Evolutionary conservation across 495 filamentous ascomycete species (phyloP).

Genomic region (Massariosphaeria phaeospora): DNA sequence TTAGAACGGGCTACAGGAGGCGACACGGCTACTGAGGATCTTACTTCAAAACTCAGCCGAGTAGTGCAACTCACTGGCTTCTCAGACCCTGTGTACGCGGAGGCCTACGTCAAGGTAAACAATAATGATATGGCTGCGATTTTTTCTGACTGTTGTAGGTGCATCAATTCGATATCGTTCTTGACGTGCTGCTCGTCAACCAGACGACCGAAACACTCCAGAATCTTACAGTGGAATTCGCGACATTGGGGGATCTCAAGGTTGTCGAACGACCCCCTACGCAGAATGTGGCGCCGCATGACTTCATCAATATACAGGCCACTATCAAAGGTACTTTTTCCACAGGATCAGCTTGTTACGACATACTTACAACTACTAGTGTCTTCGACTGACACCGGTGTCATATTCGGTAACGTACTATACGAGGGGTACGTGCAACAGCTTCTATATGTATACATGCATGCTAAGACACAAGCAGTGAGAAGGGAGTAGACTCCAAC

Average conservation of each 20-base stretch:
- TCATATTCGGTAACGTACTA: slow-evolving; percentile 98
- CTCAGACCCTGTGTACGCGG: slow-evolving; percentile 96
- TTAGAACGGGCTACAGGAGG: slow-evolving; percentile 92
- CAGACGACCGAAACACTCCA: slow-evolving; percentile 96
- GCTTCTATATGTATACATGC: background rate
- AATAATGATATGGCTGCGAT: background rate
- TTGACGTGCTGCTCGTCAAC: slow-evolving; percentile 96
- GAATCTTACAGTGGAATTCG: slow-evolving; percentile 96
- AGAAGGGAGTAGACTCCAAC: slow-evolving; percentile 90
- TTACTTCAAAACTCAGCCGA: slow-evolving; percentile 87
- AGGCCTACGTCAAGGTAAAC: slow-evolving; percentile 80
- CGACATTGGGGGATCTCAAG: slow-evolving; percentile 94
- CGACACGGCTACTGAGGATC: slow-evolving; percentile 75
- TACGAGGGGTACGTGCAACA: slow-evolving; percentile 64
- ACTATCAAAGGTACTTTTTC: slow-evolving; percentile 82
- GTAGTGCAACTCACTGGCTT: slow-evolving; percentile 98
- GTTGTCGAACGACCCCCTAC: slow-evolving; percentile 95
- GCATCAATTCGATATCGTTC: slow-evolving; percentile 97
- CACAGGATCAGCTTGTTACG: background rate
- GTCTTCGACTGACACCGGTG: slow-evolving; percentile 94
- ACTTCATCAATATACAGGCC: slow-evolving; percentile 95
- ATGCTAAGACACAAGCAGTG: slow-evolving; percentile 26
- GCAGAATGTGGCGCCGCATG: slow-evolving; percentile 88
- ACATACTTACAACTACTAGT: slow-evolving; percentile 45
- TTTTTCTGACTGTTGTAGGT: slow-evolving; percentile 44